Evolutionary conservation across 2,329 filamentous ascomycete species (phyloP).

Genomic region (Ceratocystis cubensis): DNA sequence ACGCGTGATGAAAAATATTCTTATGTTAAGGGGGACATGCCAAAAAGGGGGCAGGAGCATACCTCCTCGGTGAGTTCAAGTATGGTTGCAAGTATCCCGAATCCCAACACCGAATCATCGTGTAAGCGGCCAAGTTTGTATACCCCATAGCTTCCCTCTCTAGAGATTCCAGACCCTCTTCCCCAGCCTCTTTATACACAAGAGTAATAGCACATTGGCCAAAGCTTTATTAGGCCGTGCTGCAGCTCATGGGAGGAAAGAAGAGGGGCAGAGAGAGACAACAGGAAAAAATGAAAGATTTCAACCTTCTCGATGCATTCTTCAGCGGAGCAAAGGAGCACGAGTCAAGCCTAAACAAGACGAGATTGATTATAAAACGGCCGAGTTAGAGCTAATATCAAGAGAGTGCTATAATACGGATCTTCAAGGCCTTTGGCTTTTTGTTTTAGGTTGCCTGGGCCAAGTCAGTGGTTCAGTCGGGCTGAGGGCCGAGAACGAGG

Average conservation of each 20-base stretch:
- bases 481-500: not conserved
- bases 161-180: not conserved
- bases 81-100: not conserved
- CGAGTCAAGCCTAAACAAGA: not conserved
- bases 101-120: not conserved
- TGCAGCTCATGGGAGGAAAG: not conserved
- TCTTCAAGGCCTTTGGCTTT: not conserved
- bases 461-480: not conserved
- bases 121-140: not conserved
- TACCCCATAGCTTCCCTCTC: not conserved
- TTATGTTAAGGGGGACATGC: not conserved
- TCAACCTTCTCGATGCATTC: not conserved
- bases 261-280: not conserved
- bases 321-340: not conserved
- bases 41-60: not conserved
- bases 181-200: not conserved
- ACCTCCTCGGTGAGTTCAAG: not conserved
- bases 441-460: not conserved
- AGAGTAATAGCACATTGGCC: not conserved
- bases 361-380: not conserved
- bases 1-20: not conserved
- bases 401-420: not conserved
- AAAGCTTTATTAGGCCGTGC: constrained; percentile 5
- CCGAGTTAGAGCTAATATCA: not conserved
- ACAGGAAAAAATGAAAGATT: not conserved